phyloP scores from a whole-genome alignment of 768 basidiomycete genomes.

The Roridomyces roridus region DNA sequence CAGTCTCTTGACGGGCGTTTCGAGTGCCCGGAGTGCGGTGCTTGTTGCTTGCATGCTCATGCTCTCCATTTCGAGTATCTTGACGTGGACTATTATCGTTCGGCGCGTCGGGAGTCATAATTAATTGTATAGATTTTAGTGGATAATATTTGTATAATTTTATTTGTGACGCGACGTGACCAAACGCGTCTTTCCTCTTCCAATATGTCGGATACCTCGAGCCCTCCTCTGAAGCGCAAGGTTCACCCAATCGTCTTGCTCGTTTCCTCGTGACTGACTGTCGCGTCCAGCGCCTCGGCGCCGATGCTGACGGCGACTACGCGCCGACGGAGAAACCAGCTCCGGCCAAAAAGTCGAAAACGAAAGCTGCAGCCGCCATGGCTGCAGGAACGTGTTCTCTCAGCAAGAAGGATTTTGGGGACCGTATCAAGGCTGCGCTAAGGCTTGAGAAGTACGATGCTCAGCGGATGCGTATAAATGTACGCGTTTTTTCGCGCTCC shows the following conservation, averaged over 20 bases:
- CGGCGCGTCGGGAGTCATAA: no score
- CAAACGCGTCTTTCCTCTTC: neutral
- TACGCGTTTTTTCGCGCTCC: neutral
- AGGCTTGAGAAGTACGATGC: constrained; percentile 24
- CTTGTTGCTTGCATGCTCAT: constrained; percentile 54
- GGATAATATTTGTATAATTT: no score
- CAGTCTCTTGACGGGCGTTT: constrained; percentile 71
- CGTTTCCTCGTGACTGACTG: neutral
- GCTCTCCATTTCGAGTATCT: constrained; percentile 52
- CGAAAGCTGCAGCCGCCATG: neutral
- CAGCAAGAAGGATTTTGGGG: constrained; percentile 23
- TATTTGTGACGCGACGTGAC: no score
- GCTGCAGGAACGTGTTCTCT: constrained; percentile 14
- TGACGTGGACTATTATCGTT: constrained; percentile 49
- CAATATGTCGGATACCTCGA: neutral
- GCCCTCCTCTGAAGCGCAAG: constrained; percentile 11
- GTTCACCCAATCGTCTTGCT: neutral
- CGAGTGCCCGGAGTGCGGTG: constrained; percentile 62
- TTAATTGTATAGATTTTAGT: no score
- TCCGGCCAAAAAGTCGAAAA: constrained; percentile 7
- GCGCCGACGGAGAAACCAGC: neutral
- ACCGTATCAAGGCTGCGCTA: constrained; percentile 15
- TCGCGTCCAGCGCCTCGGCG: constrained; percentile 5
- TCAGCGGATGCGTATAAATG: constrained; percentile 23
- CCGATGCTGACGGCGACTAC: constrained; percentile 9